Percentiles rank a stretch among this genome's conserved stretches.
These are phyloP conservation scores for Hepatocystis sp. DNA, from an alignment of 169 alveolate genomes.

Conservation along the genomic window DNA sequence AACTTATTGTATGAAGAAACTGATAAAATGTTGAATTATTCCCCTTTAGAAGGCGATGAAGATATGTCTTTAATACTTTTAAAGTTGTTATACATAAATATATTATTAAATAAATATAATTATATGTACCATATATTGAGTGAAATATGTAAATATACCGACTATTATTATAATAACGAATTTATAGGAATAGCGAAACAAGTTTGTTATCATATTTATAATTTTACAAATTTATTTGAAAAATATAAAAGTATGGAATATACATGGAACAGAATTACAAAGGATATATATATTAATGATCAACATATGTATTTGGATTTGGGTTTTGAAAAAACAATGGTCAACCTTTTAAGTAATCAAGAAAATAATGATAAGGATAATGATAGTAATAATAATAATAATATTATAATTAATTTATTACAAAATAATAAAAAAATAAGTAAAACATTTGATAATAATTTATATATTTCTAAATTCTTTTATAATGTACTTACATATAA, in stretches of 20 bases:
- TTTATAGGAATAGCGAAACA: conserved; percentile 39
- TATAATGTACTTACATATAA: conserved; percentile 29
- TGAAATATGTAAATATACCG: conserved; percentile 41
- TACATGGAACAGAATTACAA: conserved; percentile 23
- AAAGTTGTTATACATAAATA: conserved; percentile 49
- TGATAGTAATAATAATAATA: no score
- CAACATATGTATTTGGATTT: conserved; percentile 42
- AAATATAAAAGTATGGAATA: conserved; percentile 39
- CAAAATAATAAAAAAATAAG: conserved; percentile 22
- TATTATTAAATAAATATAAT: conserved; percentile 26
- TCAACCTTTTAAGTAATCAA: conserved; percentile 7
- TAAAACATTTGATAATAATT: conserved; percentile 37
- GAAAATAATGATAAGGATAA: not conserved
- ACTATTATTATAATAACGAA: conserved; percentile 20
- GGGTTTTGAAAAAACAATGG: conserved; percentile 28
- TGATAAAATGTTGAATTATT: conserved; percentile 30
- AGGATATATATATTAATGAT: conserved; percentile 46
- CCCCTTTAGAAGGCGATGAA: conserved; percentile 45
- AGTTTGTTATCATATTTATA: conserved; percentile 61
- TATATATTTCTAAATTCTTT: conserved; percentile 46
- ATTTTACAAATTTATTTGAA: conserved; percentile 36
- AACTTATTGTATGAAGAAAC: conserved; percentile 39
- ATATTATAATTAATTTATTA: no score
- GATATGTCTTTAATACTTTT: conserved; percentile 28
- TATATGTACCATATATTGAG: conserved; percentile 38